These are phyloP conservation scores for Neonectria hederae DNA, from an alignment of 2,329 filamentous ascomycete genomes.

Conservation along the genomic window DNA sequence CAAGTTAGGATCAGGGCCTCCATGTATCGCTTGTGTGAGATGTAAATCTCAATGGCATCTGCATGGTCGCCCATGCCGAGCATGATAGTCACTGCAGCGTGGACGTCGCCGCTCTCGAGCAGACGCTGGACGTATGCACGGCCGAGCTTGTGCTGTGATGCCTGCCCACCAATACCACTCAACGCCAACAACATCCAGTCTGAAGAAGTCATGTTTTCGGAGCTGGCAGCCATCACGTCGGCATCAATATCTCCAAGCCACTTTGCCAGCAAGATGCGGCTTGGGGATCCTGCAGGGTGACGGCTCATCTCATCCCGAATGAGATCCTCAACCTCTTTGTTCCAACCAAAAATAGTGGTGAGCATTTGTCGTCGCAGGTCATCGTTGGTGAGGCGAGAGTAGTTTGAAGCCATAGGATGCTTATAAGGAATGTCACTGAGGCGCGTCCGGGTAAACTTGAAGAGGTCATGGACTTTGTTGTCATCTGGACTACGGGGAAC, in stretches of 20 bases:
- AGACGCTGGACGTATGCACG: slow-evolving; percentile 91
- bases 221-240: slow-evolving; percentile 81
- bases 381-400: slow-evolving; percentile 73
- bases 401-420: slow-evolving; percentile 68
- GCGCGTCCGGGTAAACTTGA: slow-evolving; percentile 84
- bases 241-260: slow-evolving; percentile 90
- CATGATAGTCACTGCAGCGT: slow-evolving; percentile 91
- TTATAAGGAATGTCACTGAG: slow-evolving; percentile 86
- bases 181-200: slow-evolving; percentile 98
- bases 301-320: slow-evolving; percentile 85
- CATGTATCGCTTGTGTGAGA: slow-evolving; percentile 90
- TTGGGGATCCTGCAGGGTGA: slow-evolving; percentile 77
- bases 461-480: slow-evolving; percentile 77
- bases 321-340: slow-evolving; percentile 81
- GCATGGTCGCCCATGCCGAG: slow-evolving; percentile 91
- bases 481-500: slow-evolving; percentile 81
- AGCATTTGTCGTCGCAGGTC: slow-evolving; percentile 92
- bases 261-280: slow-evolving; percentile 84
- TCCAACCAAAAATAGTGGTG: slow-evolving; percentile 93
- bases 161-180: slow-evolving; percentile 80
- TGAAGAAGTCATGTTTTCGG: slow-evolving; percentile 87
- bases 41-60: slow-evolving; percentile 95
- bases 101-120: slow-evolving; percentile 87
- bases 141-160: slow-evolving; percentile 88
- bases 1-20: slow-evolving; percentile 91